Evolutionary conservation across 2,329 filamentous ascomycete species (phyloP).

Genomic region (Pseudogymnoascus sp.): DNA sequence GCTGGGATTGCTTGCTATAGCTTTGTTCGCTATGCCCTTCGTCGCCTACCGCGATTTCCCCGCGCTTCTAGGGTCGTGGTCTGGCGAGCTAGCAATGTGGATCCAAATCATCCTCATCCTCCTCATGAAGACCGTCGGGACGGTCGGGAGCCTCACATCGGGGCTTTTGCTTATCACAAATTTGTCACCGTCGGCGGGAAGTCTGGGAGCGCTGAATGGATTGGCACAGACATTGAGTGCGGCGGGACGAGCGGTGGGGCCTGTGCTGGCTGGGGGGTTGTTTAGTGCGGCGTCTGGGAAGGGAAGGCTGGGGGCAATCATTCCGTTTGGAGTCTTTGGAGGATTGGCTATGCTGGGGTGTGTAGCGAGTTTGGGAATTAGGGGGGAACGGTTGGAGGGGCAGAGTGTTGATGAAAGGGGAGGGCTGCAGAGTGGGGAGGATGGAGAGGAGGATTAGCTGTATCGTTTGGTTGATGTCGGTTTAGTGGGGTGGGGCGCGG

Average conservation of each 20-base stretch:
- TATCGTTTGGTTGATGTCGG: too few relatives aligned
- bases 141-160: conserved; percentile 82
- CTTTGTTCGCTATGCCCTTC: conserved; percentile 83
- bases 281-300: conserved; percentile 75
- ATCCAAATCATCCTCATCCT: conserved; percentile 71
- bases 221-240: conserved; percentile 90
- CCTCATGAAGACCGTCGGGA: conserved; percentile 80
- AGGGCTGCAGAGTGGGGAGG: not conserved
- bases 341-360: conserved; percentile 76
- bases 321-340: conserved; percentile 59
- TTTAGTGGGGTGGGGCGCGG: too few relatives aligned
- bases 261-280: conserved; percentile 77
- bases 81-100: conserved; percentile 64
- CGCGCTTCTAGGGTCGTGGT: conserved; percentile 48
- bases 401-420: conserved; percentile 21
- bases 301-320: conserved; percentile 75
- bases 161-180: conserved; percentile 90
- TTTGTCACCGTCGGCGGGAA: conserved; percentile 75
- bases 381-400: conserved; percentile 53
- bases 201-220: conserved; percentile 83
- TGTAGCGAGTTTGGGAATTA: conserved; percentile 68
- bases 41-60: conserved; percentile 65
- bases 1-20: conserved; percentile 69
- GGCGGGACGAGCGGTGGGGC: conserved; percentile 78
- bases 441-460: too few relatives aligned